phyloP scores from a whole-genome alignment of 768 basidiomycete species.

The Lactarius sp. region DNA sequence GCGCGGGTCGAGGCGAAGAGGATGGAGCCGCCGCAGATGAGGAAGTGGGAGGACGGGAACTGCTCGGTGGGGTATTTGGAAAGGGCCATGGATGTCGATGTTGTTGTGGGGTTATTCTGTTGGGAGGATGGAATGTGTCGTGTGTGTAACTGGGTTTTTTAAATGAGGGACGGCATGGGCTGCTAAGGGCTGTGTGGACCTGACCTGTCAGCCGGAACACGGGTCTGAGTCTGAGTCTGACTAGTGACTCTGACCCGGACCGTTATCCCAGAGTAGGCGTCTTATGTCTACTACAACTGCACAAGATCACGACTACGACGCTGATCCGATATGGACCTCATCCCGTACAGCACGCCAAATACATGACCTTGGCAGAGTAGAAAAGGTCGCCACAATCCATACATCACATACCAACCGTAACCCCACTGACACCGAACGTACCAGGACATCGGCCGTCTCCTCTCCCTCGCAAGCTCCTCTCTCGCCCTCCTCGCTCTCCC shows the following conservation, averaged over 20 bases:
- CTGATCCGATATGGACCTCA: conserved; percentile 74
- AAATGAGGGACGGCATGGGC: background rate
- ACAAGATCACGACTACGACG: background rate
- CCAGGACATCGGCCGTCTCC: conserved; percentile 73
- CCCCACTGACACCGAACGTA: background rate
- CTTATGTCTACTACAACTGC: background rate
- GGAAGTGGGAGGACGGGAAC: conserved; percentile 25
- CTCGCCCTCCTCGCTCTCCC: conserved; percentile 75
- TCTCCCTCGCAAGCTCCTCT: conserved; percentile 71
- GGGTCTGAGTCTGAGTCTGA: no score
- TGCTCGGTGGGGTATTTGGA: conserved; percentile 11
- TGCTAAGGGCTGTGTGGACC: no score
- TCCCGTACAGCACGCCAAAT: conserved; percentile 80
- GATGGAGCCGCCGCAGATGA: conserved; percentile 32
- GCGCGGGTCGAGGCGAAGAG: conserved; percentile 26
- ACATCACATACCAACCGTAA: background rate
- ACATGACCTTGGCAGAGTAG: conserved; percentile 72
- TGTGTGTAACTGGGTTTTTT: background rate
- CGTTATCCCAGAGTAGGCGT: no score
- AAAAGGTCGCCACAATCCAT: conserved; percentile 63
- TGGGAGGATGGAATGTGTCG: background rate
- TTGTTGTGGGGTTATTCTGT: background rate
- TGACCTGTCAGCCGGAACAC: no score
- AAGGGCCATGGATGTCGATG: conserved; percentile 3
- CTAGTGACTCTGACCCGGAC: no score